Evolutionary conservation across 2,329 filamentous ascomycete species (phyloP).

Genomic region (Pyricularia sp.): DNA sequence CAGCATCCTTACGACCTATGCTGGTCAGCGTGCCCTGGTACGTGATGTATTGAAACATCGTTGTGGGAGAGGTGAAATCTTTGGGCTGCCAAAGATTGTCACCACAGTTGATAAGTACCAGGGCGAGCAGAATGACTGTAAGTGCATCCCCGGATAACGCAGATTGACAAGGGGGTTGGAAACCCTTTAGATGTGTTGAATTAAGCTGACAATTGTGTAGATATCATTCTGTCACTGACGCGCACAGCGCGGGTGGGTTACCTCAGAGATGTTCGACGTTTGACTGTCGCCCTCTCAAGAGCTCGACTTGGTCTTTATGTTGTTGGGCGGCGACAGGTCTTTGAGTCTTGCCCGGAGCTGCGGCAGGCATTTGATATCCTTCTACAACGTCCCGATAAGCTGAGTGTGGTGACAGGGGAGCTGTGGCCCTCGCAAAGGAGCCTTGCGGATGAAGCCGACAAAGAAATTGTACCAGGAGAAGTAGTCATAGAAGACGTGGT

Average conservation of each 20-base stretch:
- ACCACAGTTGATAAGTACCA: slow-evolving; percentile 98
- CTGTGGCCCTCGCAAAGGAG: slow-evolving; percentile 64
- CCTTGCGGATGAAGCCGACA: slow-evolving; percentile 32
- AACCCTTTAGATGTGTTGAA: background rate
- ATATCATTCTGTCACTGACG: slow-evolving; percentile 88
- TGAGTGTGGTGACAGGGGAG: slow-evolving; percentile 76
- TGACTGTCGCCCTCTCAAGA: slow-evolving; percentile 90
- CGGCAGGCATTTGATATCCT: slow-evolving; percentile 77
- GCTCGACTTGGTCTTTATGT: slow-evolving; percentile 88
- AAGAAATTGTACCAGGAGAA: slow-evolving; percentile 41
- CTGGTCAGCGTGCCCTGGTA: slow-evolving; percentile 82
- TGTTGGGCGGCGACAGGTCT: slow-evolving; percentile 78
- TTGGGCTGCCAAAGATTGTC: slow-evolving; percentile 81
- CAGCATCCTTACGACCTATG: slow-evolving; percentile 86
- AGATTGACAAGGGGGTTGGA: background rate
- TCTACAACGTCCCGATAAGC: slow-evolving; percentile 67
- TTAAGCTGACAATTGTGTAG: slow-evolving; percentile 31
- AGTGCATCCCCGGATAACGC: slow-evolving; percentile 27
- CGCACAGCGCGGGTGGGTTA: slow-evolving; percentile 86
- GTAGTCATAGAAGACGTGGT: slow-evolving; percentile 83
- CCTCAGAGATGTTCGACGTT: slow-evolving; percentile 80
- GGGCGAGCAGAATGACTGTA: slow-evolving; percentile 98
- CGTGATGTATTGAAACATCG: slow-evolving; percentile 77
- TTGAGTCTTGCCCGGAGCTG: slow-evolving; percentile 82
- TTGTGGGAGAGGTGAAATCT: slow-evolving; percentile 74